phyloP scores from a whole-genome alignment of 2,329 filamentous ascomycete species.

The Ceratocystis colombiana region DNA sequence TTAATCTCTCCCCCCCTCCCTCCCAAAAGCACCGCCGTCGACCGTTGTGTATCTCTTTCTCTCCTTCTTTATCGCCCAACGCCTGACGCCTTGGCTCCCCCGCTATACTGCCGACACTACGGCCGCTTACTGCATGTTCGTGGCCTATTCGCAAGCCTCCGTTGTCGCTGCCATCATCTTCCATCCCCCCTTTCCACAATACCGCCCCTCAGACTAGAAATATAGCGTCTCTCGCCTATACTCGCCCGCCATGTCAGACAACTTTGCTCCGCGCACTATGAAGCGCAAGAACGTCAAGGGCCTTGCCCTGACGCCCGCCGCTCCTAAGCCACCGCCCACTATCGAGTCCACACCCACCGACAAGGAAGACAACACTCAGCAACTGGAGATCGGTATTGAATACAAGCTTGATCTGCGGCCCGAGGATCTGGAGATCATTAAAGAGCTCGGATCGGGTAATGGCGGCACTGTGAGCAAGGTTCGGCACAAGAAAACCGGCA shows the following conservation, averaged over 20 bases:
- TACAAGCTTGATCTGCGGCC: conserved; percentile 87
- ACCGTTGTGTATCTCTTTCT: no score
- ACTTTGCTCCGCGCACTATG: conserved; percentile 65
- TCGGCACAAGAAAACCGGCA: conserved; percentile 85
- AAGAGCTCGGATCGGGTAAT: conserved; percentile 91
- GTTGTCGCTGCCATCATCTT: not conserved
- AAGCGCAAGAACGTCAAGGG: conserved; percentile 99
- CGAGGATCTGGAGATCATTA: conserved; percentile 84
- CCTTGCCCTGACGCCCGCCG: conserved; percentile 70
- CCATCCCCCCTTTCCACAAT: not conserved
- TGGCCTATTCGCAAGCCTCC: no score
- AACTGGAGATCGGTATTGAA: conserved; percentile 91
- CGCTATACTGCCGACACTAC: no score
- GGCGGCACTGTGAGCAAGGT: conserved; percentile 98
- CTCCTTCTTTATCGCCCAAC: no score
- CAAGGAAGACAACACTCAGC: conserved; percentile 49
- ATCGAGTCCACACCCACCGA: conserved; percentile 59
- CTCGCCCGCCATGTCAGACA: conserved; percentile 45
- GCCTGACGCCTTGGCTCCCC: no score
- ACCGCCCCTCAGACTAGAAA: not conserved
- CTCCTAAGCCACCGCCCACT: conserved; percentile 60
- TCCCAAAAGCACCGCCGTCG: no score
- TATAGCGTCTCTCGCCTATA: not conserved
- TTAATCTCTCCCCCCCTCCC: not conserved
- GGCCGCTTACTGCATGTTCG: no score